A percentile compares a stretch with the other conserved stretches of the same genome.
Conservation (phyloP, 371 early-diverging fungal genomes). For the Paraphysoderma sedebokerense region DNA sequence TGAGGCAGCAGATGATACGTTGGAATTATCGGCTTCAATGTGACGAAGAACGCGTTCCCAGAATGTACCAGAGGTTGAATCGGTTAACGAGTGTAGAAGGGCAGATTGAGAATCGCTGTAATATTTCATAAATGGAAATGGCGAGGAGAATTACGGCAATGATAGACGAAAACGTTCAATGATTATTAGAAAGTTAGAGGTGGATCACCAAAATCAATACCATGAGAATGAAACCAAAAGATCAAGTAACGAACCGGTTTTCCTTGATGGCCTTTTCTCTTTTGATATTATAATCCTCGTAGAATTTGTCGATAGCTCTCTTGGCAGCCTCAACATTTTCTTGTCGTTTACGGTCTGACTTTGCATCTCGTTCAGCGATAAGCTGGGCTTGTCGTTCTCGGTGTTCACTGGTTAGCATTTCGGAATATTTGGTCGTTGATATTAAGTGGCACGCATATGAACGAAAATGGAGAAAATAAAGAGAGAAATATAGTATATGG, state of each 20-base stretch:
- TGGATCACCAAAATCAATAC: background rate
- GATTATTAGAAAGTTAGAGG: background rate
- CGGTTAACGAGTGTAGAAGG: slow-evolving; percentile 31
- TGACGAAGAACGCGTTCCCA: slow-evolving; percentile 60
- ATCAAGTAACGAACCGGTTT: slow-evolving; percentile 35
- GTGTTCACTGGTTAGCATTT: too few species aligned
- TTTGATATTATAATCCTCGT: slow-evolving; percentile 86
- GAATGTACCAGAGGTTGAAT: slow-evolving; percentile 40
- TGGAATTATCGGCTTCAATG: slow-evolving; percentile 32
- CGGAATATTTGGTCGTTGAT: too few species aligned
- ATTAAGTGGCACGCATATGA: background rate
- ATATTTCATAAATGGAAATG: background rate
- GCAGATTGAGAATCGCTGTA: slow-evolving; percentile 31
- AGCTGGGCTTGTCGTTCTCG: slow-evolving; percentile 48
- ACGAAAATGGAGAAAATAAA: background rate
- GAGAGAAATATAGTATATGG: too few species aligned
- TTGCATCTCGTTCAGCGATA: slow-evolving; percentile 60
- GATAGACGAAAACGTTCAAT: background rate
- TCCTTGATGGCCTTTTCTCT: slow-evolving; percentile 54
- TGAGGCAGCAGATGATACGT: background rate
- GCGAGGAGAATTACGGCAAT: background rate
- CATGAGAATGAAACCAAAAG: slow-evolving; percentile 11
- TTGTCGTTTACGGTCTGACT: slow-evolving; percentile 33
- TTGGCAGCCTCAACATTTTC: slow-evolving; percentile 52
- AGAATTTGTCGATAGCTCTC: slow-evolving; percentile 74